These are phyloP conservation scores for Striga hermonthica DNA, from an alignment of 305 asterid genomes.

Conservation along the genomic window DNA sequence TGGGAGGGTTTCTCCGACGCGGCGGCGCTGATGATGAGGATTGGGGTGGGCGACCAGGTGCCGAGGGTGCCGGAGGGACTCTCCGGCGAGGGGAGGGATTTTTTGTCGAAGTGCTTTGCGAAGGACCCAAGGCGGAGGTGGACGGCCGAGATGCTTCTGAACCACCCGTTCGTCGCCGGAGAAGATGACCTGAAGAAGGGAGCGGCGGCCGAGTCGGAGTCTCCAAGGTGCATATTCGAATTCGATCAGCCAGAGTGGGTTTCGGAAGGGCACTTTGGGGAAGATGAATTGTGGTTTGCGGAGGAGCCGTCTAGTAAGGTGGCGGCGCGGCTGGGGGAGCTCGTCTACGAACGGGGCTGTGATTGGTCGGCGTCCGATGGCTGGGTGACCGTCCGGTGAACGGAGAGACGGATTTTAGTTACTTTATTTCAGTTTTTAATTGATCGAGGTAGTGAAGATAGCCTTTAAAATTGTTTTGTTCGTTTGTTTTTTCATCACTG, in stretches of 20 bases:
- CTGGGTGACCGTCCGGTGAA: slow-evolving; percentile 68
- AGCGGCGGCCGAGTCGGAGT: slow-evolving; percentile 26
- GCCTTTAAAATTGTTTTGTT: no score
- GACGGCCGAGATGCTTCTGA: slow-evolving; percentile 89
- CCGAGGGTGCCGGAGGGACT: slow-evolving; percentile 56
- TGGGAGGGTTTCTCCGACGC: slow-evolving; percentile 47
- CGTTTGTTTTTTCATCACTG: no score
- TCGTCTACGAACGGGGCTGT: slow-evolving; percentile 32
- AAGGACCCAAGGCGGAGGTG: slow-evolving; percentile 59
- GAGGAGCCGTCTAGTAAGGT: background rate
- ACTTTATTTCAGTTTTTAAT: no score
- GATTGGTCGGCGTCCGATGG: slow-evolving; percentile 51
- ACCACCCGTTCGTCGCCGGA: slow-evolving; percentile 51
- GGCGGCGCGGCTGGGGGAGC: slow-evolving; percentile 43
- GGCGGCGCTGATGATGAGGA: slow-evolving; percentile 51
- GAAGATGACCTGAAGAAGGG: slow-evolving; percentile 2
- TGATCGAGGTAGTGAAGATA: no score
- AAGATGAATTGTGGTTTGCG: slow-evolving; percentile 35
- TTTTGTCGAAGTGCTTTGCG: slow-evolving; percentile 48
- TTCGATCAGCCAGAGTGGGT: slow-evolving; percentile 48
- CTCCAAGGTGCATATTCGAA: slow-evolving; percentile 74
- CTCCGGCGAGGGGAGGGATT: slow-evolving; percentile 66
- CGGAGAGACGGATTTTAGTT: background rate
- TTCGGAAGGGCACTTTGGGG: slow-evolving; percentile 16
- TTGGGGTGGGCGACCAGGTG: slow-evolving; percentile 53